Conservation (phyloP, 2,329 filamentous ascomycete genomes). For the Phyllosticta capitalensis region DNA sequence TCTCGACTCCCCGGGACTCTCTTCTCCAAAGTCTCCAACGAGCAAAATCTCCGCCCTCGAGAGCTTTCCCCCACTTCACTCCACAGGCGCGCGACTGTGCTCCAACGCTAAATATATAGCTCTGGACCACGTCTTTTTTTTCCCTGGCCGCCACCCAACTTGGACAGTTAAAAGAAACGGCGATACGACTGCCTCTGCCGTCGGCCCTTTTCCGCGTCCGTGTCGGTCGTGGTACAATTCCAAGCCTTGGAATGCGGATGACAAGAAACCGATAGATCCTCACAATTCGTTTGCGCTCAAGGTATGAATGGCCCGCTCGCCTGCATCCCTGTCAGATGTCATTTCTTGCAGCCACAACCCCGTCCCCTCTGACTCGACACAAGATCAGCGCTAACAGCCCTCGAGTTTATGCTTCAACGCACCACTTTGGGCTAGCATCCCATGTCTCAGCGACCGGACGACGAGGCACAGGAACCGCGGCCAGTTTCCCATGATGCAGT, state of each 20-base stretch:
- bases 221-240: neutral
- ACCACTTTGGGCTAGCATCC: constrained; percentile 3
- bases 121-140: neutral
- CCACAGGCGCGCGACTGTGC: neutral
- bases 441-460: constrained; percentile 9
- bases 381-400: neutral
- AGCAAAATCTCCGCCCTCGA: neutral
- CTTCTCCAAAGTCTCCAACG: neutral
- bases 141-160: neutral
- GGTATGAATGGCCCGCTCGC: constrained; percentile 1
- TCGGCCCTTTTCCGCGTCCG: neutral
- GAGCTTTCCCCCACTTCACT: neutral
- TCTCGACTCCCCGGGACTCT: neutral
- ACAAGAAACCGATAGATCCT: neutral
- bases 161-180: neutral
- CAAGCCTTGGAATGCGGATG: constrained; percentile 1
- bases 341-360: constrained; percentile 4
- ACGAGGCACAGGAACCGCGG: neutral
- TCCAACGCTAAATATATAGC: neutral
- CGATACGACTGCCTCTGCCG: neutral
- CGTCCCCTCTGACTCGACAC: neutral
- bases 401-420: neutral
- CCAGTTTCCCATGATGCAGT: neutral
- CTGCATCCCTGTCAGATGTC: constrained; percentile 6
- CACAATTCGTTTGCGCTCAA: neutral